Percentiles rank a stretch among this genome's conserved stretches.
These are phyloP conservation scores for Hypoxylon crocopeplum DNA, from an alignment of 495 filamentous ascomycete species.

Conservation along the genomic window DNA sequence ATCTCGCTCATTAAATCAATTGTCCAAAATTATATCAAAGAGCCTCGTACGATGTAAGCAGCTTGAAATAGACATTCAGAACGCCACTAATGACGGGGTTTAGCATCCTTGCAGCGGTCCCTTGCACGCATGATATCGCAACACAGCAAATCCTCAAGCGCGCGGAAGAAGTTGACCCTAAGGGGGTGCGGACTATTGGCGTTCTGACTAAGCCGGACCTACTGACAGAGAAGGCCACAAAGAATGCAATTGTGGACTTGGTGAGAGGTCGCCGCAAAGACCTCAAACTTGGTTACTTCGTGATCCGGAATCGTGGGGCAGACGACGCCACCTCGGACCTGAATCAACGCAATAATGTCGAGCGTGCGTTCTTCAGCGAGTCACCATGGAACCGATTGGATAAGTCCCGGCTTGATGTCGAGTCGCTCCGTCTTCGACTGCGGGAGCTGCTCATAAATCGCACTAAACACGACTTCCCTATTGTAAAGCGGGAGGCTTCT, in stretches of 20 bases:
- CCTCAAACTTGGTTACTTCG: slow-evolving; percentile 56
- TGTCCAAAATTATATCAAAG: slow-evolving; percentile 55
- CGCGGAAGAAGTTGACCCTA: slow-evolving; percentile 51
- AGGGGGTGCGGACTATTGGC: slow-evolving; percentile 56
- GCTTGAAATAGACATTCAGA: no score
- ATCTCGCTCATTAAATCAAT: slow-evolving; percentile 39
- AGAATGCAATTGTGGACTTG: slow-evolving; percentile 51
- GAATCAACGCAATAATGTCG: slow-evolving; percentile 34
- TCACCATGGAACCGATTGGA: slow-evolving; percentile 19
- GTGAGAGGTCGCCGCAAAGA: slow-evolving; percentile 43
- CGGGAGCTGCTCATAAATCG: slow-evolving; percentile 11
- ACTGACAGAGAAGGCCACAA: slow-evolving; percentile 52
- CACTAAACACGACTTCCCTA: slow-evolving; percentile 11
- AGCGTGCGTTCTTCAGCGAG: slow-evolving; percentile 41
- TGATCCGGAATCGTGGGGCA: slow-evolving; percentile 58
- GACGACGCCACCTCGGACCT: slow-evolving; percentile 34
- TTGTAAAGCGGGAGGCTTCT: slow-evolving; percentile 9
- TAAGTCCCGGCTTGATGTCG: slow-evolving; percentile 13
- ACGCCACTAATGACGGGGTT: no score
- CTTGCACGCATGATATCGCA: slow-evolving; percentile 60
- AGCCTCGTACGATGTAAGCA: slow-evolving; percentile 51
- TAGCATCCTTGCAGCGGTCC: slow-evolving; percentile 53
- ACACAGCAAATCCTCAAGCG: slow-evolving; percentile 61
- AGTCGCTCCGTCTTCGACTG: slow-evolving; percentile 19
- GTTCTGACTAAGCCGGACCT: slow-evolving; percentile 65